Evolutionary conservation across 1,139 yeast species (phyloP).

Genomic region (Geotrichum restrictum): DNA sequence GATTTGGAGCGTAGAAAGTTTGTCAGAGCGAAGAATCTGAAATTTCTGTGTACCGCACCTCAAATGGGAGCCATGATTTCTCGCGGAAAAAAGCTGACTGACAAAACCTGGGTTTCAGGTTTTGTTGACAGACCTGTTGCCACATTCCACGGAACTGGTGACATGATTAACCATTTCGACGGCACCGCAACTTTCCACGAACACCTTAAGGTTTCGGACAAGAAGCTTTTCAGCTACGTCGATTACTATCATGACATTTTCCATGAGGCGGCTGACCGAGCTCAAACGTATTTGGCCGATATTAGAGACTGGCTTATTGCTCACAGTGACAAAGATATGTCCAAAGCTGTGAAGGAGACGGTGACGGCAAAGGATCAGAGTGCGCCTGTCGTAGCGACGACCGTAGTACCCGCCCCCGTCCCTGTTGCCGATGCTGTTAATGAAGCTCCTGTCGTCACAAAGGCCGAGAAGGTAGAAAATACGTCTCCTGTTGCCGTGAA

Average conservation of each 20-base stretch:
- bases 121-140: conserved; percentile 49
- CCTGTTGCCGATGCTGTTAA: too few relatives aligned
- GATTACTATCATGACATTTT: conserved; percentile 39
- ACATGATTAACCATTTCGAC: conserved; percentile 52
- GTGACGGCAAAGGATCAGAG: neutral
- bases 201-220: conserved; percentile 39
- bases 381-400: neutral
- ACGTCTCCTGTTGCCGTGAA: too few relatives aligned
- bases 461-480: too few relatives aligned
- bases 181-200: conserved; percentile 51
- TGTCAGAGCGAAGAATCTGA: conserved; percentile 30
- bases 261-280: conserved; percentile 45
- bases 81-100: conserved; percentile 55
- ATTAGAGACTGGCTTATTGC: conserved; percentile 44
- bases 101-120: conserved; percentile 44
- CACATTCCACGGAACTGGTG: conserved; percentile 53
- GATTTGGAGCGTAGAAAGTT: conserved; percentile 37
- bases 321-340: neutral
- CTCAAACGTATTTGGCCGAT: conserved; percentile 38
- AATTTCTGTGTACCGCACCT: conserved; percentile 48
- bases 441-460: too few relatives aligned
- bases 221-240: conserved; percentile 38
- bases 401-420: too few relatives aligned
- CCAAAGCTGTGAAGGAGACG: neutral
- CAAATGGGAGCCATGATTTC: conserved; percentile 61